These are phyloP conservation scores for Dipodascopsis uninucleata DNA, from an alignment of 805 yeast species.

Conservation along the genomic window DNA sequence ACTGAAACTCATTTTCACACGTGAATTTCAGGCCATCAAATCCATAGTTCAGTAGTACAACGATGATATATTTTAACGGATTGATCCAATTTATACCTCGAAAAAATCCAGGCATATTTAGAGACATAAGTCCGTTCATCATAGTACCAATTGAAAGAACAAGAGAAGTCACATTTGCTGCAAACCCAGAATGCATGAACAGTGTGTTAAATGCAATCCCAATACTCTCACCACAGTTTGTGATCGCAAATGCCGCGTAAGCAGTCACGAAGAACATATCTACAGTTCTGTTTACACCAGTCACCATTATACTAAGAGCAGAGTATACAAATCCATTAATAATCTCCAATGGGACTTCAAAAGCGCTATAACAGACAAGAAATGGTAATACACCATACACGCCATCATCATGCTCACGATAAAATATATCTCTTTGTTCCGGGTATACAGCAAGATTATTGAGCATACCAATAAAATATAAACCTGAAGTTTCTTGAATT, in stretches of 20 bases:
- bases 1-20: slow-evolving; percentile 44
- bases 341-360: slow-evolving; percentile 68
- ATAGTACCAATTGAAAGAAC: slow-evolving; percentile 67
- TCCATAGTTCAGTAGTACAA: slow-evolving; percentile 35
- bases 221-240: slow-evolving; percentile 77
- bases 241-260: slow-evolving; percentile 50
- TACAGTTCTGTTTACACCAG: slow-evolving; percentile 68
- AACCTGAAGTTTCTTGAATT: slow-evolving; percentile 65
- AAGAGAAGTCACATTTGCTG: slow-evolving; percentile 66
- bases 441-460: slow-evolving; percentile 77
- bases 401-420: slow-evolving; percentile 72
- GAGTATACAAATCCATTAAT: slow-evolving; percentile 56
- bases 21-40: slow-evolving; percentile 50
- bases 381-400: slow-evolving; percentile 66
- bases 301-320: slow-evolving; percentile 59
- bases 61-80: slow-evolving; percentile 46
- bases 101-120: slow-evolving; percentile 67
- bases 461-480: slow-evolving; percentile 76
- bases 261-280: slow-evolving; percentile 64
- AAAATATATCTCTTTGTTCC: slow-evolving; percentile 65
- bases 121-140: slow-evolving; percentile 82
- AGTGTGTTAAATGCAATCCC: slow-evolving; percentile 77
- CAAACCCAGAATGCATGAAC: slow-evolving; percentile 73
- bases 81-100: slow-evolving; percentile 70
- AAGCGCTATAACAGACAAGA: slow-evolving; percentile 52